Evolutionary conservation across 1,284 basidiomycete genomes (phyloP), one percentile per base, ranked within the genome.

Genomic region (Fomitopsis palustris): DNA sequence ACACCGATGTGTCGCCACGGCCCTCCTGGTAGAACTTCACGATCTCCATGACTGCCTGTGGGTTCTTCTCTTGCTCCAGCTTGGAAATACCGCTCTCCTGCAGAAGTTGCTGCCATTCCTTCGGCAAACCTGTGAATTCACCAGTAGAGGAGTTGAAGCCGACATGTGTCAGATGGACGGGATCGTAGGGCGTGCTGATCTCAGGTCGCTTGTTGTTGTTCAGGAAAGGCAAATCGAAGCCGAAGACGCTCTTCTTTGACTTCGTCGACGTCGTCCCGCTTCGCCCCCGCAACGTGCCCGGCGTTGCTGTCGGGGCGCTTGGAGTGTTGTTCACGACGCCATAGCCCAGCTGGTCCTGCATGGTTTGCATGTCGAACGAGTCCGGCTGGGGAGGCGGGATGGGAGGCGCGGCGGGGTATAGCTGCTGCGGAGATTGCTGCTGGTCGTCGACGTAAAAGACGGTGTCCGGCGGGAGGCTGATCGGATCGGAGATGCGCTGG

Each of bases 71-170:
- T 78, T 99, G 97, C 73, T 99, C 96, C 47, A 81, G 84, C 67
- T 91, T 86, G 25, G 95, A 96, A 73, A 99, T 98, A 56, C 97
- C 97, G 60, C 91, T 95, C 72, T 98, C 96, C 73, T 97, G 94
- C 52, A 99, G 77, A 6, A 99, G 83, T 73, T 98, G 93, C 73
- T 99, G 97, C 97, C 97, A 99, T 77, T 99, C 96, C 73, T 96
- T 96, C 1, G 97, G 97, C 58, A 99, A 81, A 4, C 97, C 97
- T 9, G 93, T 96, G 77, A 95, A 99, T 77, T 99, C 96, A 60
- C 97, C 97, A 0, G 96, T 99, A 61, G 94, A 96, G 35, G 94
- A 95, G 77, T 99, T 98, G 85, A 98, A 99, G 62, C 96, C 97
- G 71, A 99, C 97, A 72, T 99, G 97, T 0, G 96, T 99, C 66